A percentile compares a stretch with the other conserved stretches of the same genome.
These are phyloP conservation scores for Helianthus tuberosus DNA, from an alignment of 129 eudicot species.

Conservation along the genomic window DNA sequence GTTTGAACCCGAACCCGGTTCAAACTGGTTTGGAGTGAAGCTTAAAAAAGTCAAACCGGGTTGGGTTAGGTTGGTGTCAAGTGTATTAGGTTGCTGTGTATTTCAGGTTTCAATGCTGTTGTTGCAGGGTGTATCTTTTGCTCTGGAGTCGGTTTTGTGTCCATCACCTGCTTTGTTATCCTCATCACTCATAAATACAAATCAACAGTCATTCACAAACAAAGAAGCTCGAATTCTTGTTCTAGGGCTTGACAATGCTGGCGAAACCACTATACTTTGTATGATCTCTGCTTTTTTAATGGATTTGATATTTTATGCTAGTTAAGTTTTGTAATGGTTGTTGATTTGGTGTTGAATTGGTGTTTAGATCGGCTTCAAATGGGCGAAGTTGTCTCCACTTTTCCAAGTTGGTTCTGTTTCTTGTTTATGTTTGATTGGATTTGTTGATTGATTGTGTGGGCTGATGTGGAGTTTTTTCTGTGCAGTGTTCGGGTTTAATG, in stretches of 20 bases:
- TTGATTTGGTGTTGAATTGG: conserved; percentile 14
- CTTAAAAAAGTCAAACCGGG: too few relatives aligned
- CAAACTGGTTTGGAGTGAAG: too few relatives aligned
- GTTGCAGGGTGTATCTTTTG: too few relatives aligned
- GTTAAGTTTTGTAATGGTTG: conserved; percentile 8
- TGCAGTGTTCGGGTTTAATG: conserved; percentile 98
- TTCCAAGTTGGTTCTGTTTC: conserved; percentile 78
- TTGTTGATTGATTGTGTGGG: conserved; percentile 1
- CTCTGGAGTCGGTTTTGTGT: too few relatives aligned
- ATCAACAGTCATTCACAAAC: too few relatives aligned
- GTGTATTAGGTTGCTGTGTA: too few relatives aligned
- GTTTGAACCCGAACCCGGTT: too few relatives aligned
- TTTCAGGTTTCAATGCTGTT: too few relatives aligned
- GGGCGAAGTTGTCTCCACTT: conserved; percentile 99
- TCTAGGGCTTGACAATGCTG: too few relatives aligned
- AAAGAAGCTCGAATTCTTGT: conserved; percentile 99
- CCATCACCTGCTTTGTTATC: too few relatives aligned
- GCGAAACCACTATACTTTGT: conserved; percentile 99
- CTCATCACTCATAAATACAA: too few relatives aligned
- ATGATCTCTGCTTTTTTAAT: conserved; percentile 22
- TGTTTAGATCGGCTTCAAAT: conserved; percentile 98
- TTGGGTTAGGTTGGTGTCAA: too few relatives aligned
- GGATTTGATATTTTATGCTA: background rate
- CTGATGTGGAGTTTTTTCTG: conserved; percentile 30
- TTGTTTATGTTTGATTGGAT: background rate